These are phyloP conservation scores for Leptodermis oblonga DNA, from an alignment of 257 asterid species.

Conservation along the genomic window DNA sequence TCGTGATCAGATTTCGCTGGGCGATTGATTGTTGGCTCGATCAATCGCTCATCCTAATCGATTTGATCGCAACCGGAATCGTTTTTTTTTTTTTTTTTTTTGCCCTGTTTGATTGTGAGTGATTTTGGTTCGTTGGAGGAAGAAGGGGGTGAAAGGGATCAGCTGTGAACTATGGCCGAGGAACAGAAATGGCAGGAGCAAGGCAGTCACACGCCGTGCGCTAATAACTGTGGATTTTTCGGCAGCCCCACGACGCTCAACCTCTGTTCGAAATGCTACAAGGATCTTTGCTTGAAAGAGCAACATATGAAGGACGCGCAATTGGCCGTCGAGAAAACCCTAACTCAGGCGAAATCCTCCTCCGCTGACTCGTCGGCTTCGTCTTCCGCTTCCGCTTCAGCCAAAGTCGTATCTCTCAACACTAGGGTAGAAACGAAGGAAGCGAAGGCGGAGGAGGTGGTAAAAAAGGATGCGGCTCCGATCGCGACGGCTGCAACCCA, in stretches of 20 bases:
- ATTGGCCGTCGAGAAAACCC: conserved; percentile 26
- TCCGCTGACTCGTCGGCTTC: conserved; percentile 1
- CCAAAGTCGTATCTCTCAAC: not conserved
- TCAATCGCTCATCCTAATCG: conserved; percentile 32
- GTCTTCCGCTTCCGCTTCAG: not conserved
- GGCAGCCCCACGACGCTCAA: conserved; percentile 53
- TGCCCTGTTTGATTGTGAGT: not conserved
- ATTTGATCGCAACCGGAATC: not conserved
- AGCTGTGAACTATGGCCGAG: conserved; percentile 46
- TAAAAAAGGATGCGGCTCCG: not conserved
- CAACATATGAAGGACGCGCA: conserved; percentile 27
- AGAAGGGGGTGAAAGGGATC: not conserved
- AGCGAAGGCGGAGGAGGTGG: not conserved
- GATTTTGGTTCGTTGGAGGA: not conserved
- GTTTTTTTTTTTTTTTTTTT: not conserved
- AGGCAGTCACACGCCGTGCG: conserved; percentile 41
- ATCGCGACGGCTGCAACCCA: not conserved
- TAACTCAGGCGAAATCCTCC: conserved; percentile 19
- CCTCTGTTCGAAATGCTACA: conserved; percentile 59
- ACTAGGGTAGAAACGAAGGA: not conserved
- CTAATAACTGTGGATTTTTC: conserved; percentile 55
- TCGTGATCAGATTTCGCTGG: conserved; percentile 15
- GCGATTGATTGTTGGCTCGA: conserved; percentile 7
- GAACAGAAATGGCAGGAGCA: conserved; percentile 50
- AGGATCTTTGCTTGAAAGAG: conserved; percentile 32